A percentile compares a stretch with the other conserved stretches of the same genome.
These are phyloP conservation scores for Podospora appendiculata DNA, from an alignment of 495 filamentous ascomycete genomes.

Conservation along the genomic window DNA sequence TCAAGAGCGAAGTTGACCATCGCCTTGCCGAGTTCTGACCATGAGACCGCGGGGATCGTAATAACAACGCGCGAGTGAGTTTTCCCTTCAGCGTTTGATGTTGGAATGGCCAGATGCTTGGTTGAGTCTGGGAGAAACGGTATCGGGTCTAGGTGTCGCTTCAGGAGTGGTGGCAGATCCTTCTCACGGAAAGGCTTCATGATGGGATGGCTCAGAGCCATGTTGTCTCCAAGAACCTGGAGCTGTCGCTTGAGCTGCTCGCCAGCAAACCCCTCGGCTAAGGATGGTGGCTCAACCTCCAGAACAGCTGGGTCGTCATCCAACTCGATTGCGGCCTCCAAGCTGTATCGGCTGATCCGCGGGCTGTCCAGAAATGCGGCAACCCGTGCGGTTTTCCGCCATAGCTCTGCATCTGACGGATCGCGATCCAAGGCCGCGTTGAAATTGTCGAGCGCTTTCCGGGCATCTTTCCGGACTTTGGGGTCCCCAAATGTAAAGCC, in stretches of 20 bases:
- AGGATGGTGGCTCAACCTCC: slow-evolving; percentile 64
- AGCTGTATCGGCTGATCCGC: slow-evolving; percentile 73
- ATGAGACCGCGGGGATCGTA: slow-evolving; percentile 23
- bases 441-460: slow-evolving; percentile 53
- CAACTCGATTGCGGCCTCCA: slow-evolving; percentile 84
- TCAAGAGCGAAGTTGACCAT: slow-evolving; percentile 23
- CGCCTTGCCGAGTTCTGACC: slow-evolving; percentile 35
- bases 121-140: slow-evolving; percentile 62
- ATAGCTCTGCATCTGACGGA: slow-evolving; percentile 89
- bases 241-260: slow-evolving; percentile 68
- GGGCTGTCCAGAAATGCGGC: slow-evolving; percentile 66
- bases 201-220: slow-evolving; percentile 59
- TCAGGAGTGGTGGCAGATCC: slow-evolving; percentile 54
- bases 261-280: slow-evolving; percentile 79
- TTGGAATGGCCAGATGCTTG: slow-evolving; percentile 19
- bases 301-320: slow-evolving; percentile 67
- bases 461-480: slow-evolving; percentile 31
- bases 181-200: slow-evolving; percentile 57
- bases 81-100: slow-evolving; percentile 36
- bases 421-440: slow-evolving; percentile 76
- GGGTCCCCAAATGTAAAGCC: slow-evolving; percentile 29
- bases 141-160: slow-evolving; percentile 64
- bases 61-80: slow-evolving; percentile 38
- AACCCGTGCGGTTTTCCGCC: slow-evolving; percentile 77
- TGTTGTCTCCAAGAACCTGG: slow-evolving; percentile 58